These are phyloP conservation scores for Chaetomium cochliodes DNA, from an alignment of 495 filamentous ascomycete genomes.

Conservation along the genomic window DNA sequence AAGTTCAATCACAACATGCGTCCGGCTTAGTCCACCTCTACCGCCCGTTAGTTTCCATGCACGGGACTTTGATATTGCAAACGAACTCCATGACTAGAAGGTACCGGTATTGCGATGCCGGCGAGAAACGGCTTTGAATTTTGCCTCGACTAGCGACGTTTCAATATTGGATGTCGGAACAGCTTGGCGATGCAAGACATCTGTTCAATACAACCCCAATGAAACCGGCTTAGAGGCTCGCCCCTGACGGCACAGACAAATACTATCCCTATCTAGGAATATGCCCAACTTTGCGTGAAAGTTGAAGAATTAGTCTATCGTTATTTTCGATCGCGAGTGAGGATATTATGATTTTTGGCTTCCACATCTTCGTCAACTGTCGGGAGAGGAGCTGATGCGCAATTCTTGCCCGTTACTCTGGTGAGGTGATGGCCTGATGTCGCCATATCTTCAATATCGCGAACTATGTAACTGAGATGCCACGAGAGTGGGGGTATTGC, in stretches of 20 bases:
- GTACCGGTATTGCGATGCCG: background rate
- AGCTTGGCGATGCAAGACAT: background rate
- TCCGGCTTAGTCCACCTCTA: background rate
- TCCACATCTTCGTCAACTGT: no score
- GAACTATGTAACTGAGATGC: background rate
- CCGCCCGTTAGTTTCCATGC: background rate
- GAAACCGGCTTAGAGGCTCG: background rate
- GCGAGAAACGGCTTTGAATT: background rate
- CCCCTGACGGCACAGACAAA: no score
- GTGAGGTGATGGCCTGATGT: background rate
- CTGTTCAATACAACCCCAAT: background rate
- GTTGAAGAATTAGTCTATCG: no score
- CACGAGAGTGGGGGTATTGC: background rate
- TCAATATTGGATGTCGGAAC: background rate
- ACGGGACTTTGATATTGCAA: constrained; percentile 12
- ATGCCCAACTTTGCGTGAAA: no score
- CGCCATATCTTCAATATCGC: background rate
- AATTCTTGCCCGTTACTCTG: background rate
- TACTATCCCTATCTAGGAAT: no score
- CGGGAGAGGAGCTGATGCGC: no score
- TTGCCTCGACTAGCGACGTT: background rate
- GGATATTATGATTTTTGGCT: no score
- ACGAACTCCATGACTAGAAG: background rate
- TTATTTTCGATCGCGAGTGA: no score
- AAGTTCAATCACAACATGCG: background rate